Base-by-base conservation (phyloP, 805 yeast species). In the Blastobotrys peoriensis region DNA sequence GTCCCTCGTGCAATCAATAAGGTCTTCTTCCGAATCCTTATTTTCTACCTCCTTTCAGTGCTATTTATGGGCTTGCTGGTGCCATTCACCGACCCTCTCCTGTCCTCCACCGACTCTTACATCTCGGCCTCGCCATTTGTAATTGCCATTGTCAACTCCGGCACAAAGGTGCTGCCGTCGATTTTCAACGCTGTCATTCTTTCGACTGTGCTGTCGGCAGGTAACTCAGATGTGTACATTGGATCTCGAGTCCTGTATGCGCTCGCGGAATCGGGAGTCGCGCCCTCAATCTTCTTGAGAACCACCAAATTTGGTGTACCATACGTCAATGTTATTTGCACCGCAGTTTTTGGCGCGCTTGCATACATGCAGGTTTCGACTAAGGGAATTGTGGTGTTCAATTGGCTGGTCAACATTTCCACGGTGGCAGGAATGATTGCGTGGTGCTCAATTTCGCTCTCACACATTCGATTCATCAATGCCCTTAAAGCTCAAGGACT, bases 1-100 rank as follows among this genome's bases (percentile, higher is more conserved):
- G 66, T 87, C 59, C 88, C 93, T n/a, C 72, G 71, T 25, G 95
- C 95, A 0, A 85, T 81, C 68, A 81, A 77, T 51, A 83, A 82
- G 45, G 86, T 86, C 15, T 79, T 85, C 48, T 71, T 72, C 56
- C 72, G 95, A 52, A 68, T 87, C 48, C 69, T 81, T 1, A 62
- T 83, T 25, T 73, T 87, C 51, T 86, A 81, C 58, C 64, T 84
- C 33, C 78, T 86, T 8, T 88, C 94, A 25, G 78, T 89, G 21
- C 64, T 87, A 2, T 80, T 83, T 55, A 86, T 86, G 47, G 95
- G 95, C 25, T 78, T 83, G 49, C 74, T 86, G 4, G 77, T 86
- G 50, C 79, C 89, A 1, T 76, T 76, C 53, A 76, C 83, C 55
- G 89, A 85, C 57, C 77, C 83, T 2, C 64, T 62, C 3, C 66